Evolutionary conservation across 164 flowering plant species (phyloP).

Genomic region (Magnolia changhungtana): DNA sequence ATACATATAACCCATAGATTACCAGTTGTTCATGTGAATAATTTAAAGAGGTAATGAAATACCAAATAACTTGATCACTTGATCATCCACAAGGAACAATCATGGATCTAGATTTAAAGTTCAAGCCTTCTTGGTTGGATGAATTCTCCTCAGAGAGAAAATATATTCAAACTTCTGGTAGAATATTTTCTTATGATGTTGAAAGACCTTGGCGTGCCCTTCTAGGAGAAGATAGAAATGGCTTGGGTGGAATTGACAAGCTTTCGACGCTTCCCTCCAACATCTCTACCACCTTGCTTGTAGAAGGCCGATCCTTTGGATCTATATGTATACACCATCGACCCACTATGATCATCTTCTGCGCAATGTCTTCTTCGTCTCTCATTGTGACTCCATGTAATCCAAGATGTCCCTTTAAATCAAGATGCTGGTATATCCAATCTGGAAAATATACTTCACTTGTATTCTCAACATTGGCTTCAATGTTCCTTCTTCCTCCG

Average conservation of each 20-base stretch:
- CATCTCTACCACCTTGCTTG: constrained; percentile 3
- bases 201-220: background rate
- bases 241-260: constrained; percentile 7
- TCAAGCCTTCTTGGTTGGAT: too few species aligned
- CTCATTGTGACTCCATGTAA: background rate
- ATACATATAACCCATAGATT: too few species aligned
- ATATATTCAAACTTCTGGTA: background rate
- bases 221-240: constrained; percentile 1
- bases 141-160: too few species aligned
- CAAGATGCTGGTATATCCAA: background rate
- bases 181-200: background rate
- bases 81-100: too few species aligned
- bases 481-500: constrained; percentile 2
- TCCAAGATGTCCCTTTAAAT: background rate
- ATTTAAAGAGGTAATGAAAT: too few species aligned
- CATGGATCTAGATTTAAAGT: too few species aligned
- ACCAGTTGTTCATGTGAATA: too few species aligned
- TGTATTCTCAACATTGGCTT: background rate
- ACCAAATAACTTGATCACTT: too few species aligned
- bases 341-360: constrained; percentile 5
- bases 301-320: background rate
- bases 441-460: constrained; percentile 12
- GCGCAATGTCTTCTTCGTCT: background rate
- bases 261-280: constrained; percentile 3
- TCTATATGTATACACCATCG: constrained; percentile 5